phyloP scores from a whole-genome alignment of 805 yeast genomes.

The Dipodascopsis tothii region DNA sequence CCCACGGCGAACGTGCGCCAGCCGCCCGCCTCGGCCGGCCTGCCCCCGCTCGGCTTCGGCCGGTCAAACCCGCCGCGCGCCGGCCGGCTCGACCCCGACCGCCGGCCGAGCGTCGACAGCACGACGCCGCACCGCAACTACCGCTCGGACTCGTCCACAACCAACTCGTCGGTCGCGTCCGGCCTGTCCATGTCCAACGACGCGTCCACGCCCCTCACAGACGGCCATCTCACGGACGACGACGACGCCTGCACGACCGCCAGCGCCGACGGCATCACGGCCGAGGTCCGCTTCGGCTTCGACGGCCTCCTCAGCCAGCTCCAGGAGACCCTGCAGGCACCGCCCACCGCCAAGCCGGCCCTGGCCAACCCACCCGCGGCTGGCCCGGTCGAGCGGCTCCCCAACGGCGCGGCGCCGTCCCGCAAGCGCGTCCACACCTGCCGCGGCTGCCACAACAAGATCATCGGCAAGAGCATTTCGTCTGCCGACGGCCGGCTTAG shows the following conservation, averaged over 20 bases:
- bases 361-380: too few species aligned
- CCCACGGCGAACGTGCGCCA: too few species aligned
- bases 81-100: too few species aligned
- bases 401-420: too few species aligned
- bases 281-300: neutral
- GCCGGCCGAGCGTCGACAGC: too few species aligned
- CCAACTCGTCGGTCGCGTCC: neutral
- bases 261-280: neutral
- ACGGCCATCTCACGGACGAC: neutral
- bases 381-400: too few species aligned
- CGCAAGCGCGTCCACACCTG: conserved; percentile 41
- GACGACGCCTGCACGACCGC: neutral
- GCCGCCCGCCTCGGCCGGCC: too few species aligned
- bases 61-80: too few species aligned
- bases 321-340: neutral
- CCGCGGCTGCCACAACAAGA: conserved; percentile 56
- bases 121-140: too few species aligned
- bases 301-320: neutral
- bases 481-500: conserved; percentile 58
- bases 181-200: neutral
- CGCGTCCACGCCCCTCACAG: neutral
- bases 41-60: too few species aligned
- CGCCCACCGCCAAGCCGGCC: neutral
- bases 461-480: conserved; percentile 54
- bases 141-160: neutral